These are phyloP conservation scores for Teunomyces funiuensis DNA, from an alignment of 805 yeast species.

Conservation along the genomic window DNA sequence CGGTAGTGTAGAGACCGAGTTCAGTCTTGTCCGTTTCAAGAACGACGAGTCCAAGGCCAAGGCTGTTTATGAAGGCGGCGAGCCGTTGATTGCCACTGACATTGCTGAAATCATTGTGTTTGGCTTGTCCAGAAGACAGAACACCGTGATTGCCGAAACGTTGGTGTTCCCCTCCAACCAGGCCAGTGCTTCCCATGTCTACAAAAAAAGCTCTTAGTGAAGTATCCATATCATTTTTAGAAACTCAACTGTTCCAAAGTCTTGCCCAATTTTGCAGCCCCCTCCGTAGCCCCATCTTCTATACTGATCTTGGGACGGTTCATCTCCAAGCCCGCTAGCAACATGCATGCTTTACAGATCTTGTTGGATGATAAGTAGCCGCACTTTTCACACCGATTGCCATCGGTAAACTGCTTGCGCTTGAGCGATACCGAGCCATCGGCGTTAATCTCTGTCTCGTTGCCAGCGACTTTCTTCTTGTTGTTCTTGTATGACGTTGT, in stretches of 20 bases:
- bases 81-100: slow-evolving; percentile 70
- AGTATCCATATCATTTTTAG: no score
- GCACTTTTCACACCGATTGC: slow-evolving; percentile 80
- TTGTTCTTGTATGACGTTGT: slow-evolving; percentile 36
- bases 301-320: slow-evolving; percentile 65
- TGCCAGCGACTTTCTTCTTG: slow-evolving; percentile 12
- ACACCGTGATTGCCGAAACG: slow-evolving; percentile 76
- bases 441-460: slow-evolving; percentile 52
- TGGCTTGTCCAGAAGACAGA: slow-evolving; percentile 63
- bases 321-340: slow-evolving; percentile 79
- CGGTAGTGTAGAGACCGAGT: slow-evolving; percentile 79
- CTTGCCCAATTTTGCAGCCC: slow-evolving; percentile 63
- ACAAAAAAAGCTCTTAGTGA: slow-evolving; percentile 26
- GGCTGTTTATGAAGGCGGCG: slow-evolving; percentile 63
- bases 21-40: slow-evolving; percentile 60
- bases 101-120: slow-evolving; percentile 75
- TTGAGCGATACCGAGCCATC: slow-evolving; percentile 62
- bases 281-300: slow-evolving; percentile 54
- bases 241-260: slow-evolving; percentile 66
- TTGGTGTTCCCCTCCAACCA: slow-evolving; percentile 84
- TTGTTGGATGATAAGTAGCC: slow-evolving; percentile 87
- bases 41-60: slow-evolving; percentile 64
- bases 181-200: slow-evolving; percentile 70
- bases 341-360: slow-evolving; percentile 90
- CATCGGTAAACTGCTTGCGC: slow-evolving; percentile 47